A percentile compares a stretch with the other conserved stretches of the same genome.
phyloP scores from a whole-genome alignment of 345 rosid genomes.

The Sonneratia caseolaris region DNA sequence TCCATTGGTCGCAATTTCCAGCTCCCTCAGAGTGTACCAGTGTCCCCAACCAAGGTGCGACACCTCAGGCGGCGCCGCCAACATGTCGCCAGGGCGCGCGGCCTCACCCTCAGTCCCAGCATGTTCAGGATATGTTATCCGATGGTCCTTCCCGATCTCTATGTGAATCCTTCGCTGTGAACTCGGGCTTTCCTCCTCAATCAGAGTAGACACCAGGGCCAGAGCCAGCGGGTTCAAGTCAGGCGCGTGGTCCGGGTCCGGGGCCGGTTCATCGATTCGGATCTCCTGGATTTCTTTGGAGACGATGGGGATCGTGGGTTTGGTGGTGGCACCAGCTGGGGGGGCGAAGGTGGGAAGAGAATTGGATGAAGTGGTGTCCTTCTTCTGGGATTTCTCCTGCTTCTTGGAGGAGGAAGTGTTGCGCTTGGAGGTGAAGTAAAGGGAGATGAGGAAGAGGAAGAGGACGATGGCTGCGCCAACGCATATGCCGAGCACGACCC shows the following conservation, averaged over 20 bases:
- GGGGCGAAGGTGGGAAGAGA: background rate
- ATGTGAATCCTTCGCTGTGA: slow-evolving; percentile 45
- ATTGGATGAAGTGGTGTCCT: slow-evolving; percentile 1
- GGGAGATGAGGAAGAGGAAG: slow-evolving; percentile 69
- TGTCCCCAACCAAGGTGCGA: slow-evolving; percentile 99
- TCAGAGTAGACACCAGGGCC: slow-evolving; percentile 15
- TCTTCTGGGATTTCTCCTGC: background rate
- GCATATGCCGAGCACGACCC: slow-evolving; percentile 80
- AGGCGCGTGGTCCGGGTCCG: slow-evolving; percentile 16
- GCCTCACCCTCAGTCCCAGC: slow-evolving; percentile 46
- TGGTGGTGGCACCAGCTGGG: slow-evolving; percentile 1
- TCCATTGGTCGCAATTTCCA: slow-evolving; percentile 63
- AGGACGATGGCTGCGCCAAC: slow-evolving; percentile 78
- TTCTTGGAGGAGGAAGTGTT: slow-evolving; percentile 18
- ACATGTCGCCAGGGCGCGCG: slow-evolving; percentile 32
- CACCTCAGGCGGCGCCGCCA: slow-evolving; percentile 73
- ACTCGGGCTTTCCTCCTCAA: slow-evolving; percentile 33
- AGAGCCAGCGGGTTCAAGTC: slow-evolving; percentile 36
- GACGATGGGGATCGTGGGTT: slow-evolving; percentile 50
- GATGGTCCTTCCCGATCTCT: slow-evolving; percentile 79
- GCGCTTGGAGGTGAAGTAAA: slow-evolving; percentile 72
- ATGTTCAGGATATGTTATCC: slow-evolving; percentile 74
- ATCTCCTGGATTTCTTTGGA: slow-evolving; percentile 80
- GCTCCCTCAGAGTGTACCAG: slow-evolving; percentile 93
- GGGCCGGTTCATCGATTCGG: slow-evolving; percentile 39